Conservation (phyloP, 2,329 filamentous ascomycete genomes). For the Zasmidium angulare region DNA sequence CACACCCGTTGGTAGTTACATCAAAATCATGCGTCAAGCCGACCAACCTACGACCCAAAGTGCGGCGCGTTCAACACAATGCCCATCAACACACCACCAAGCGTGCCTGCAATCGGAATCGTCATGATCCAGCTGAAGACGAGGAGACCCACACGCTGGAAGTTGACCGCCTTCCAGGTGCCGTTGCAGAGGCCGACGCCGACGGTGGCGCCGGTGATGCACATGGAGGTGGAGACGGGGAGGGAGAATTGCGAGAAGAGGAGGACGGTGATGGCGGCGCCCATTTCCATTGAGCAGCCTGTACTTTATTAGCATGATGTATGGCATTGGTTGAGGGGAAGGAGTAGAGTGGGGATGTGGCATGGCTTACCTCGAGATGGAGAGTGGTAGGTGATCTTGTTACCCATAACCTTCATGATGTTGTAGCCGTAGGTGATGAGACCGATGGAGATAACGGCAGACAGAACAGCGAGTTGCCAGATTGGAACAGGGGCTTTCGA, state of each 20-base stretch:
- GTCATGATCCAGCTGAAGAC: slow-evolving; percentile 63
- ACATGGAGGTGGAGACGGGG: slow-evolving; percentile 65
- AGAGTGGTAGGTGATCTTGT: slow-evolving; percentile 60
- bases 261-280: slow-evolving; percentile 62
- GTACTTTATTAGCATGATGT: not conserved
- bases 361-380: slow-evolving; percentile 45
- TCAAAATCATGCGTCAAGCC: no score
- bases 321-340: not conserved
- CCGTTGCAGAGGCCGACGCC: slow-evolving; percentile 63
- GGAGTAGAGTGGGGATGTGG: no score
- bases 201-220: slow-evolving; percentile 62
- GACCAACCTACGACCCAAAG: slow-evolving; percentile 12
- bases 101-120: slow-evolving; percentile 56
- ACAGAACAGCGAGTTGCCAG: slow-evolving; percentile 74
- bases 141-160: slow-evolving; percentile 62
- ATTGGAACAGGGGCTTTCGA: slow-evolving; percentile 67
- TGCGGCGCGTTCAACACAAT: slow-evolving; percentile 63
- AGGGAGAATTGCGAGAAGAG: slow-evolving; percentile 63
- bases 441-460: slow-evolving; percentile 54
- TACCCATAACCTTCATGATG: slow-evolving; percentile 62
- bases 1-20: no score
- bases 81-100: slow-evolving; percentile 62
- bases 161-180: slow-evolving; percentile 60
- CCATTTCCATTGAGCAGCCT: slow-evolving; percentile 62
- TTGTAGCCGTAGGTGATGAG: slow-evolving; percentile 65